Percentiles rank a stretch among this genome's conserved stretches.
Conservation (phyloP, 108 stramenopile species). For the Cyclotella baltica region DNA sequence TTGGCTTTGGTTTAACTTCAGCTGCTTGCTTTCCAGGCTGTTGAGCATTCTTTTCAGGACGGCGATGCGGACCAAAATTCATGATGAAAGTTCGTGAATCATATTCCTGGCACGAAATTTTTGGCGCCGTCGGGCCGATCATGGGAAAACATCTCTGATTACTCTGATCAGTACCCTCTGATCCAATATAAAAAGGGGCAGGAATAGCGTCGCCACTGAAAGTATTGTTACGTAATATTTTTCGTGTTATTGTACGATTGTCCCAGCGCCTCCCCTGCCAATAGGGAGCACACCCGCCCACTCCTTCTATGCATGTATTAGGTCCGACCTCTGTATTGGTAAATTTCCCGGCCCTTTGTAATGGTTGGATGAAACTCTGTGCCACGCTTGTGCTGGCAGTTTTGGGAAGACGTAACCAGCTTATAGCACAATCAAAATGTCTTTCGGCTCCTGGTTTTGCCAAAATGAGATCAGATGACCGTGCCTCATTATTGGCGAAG, state of each 20-base stretch:
- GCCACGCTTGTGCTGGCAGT: conserved; percentile 41
- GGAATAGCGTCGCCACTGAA: background rate
- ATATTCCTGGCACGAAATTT: conserved; percentile 29
- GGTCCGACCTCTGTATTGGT: conserved; percentile 23
- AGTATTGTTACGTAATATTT: background rate
- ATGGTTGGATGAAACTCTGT: conserved; percentile 28
- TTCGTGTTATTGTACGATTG: background rate
- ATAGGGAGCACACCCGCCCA: conserved; percentile 25
- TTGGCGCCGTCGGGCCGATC: background rate
- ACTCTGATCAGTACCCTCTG: background rate
- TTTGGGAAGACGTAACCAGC: conserved; percentile 46
- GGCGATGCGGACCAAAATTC: conserved; percentile 33
- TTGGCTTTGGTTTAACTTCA: background rate
- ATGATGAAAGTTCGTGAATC: conserved; percentile 21
- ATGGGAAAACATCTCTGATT: conserved; percentile 13
- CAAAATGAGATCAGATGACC: background rate
- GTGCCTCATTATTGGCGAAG: background rate
- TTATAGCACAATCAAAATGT: conserved; percentile 32
- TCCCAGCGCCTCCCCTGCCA: conserved; percentile 16
- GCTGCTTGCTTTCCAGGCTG: background rate
- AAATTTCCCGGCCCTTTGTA: conserved; percentile 8
- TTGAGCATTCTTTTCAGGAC: background rate
- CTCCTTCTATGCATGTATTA: conserved; percentile 34
- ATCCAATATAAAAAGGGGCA: conserved; percentile 11
- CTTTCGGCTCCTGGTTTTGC: background rate